Evolutionary conservation across 1,284 basidiomycete species (phyloP), one percentile per base, ranked within the genome.

Genomic region (Rhizoctonia solani): DNA sequence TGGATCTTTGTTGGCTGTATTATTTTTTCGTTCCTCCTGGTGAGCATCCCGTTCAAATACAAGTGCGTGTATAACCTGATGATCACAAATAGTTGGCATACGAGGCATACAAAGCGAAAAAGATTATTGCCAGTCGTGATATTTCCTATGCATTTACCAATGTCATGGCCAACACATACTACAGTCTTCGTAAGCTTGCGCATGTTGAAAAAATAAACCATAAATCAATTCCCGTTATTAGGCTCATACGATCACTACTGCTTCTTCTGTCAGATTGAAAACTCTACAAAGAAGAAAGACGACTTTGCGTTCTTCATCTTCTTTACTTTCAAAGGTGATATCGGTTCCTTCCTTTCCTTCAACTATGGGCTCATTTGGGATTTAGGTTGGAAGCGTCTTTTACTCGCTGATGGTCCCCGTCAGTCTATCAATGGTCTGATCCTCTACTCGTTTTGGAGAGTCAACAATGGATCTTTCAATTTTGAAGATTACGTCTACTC

Each of bases 241-340:
- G 92, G 92, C 67, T 93, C 91, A 52, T 99, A 98, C 77, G 89
- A 97, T 76, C 92, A 97, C 77, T 98, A 97, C 76, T 98, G 96
- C 79, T 95, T 99, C 81, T 99, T 98, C 77, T 89, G 90, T 72
- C 94, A 97, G 74, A 98, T 99, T 79, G 89, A 90, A 74, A 89
- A 92, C 74, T 98, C 95, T 34, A 96, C 93, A 32, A 98, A 97
- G 84, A 89, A 88, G 73, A 95, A 90, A 77, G 96, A 99, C 77
- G 93, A 97, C 75, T 93, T 98, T 78, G 94, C 95, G 54, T 98
- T 99, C 84, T 99, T 98, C 78, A 87, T 98, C 76, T 99, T 98
- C 85, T 99, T 99, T 80, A 92, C 92, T 0, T 99, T 99, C 86
- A 99, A 99, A 82, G 94, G 94, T 92, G 68, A 58, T 86, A 67